Evolutionary conservation across 2,329 filamentous ascomycete species (phyloP).

Genomic region (Chrysosporium keratinophilum): DNA sequence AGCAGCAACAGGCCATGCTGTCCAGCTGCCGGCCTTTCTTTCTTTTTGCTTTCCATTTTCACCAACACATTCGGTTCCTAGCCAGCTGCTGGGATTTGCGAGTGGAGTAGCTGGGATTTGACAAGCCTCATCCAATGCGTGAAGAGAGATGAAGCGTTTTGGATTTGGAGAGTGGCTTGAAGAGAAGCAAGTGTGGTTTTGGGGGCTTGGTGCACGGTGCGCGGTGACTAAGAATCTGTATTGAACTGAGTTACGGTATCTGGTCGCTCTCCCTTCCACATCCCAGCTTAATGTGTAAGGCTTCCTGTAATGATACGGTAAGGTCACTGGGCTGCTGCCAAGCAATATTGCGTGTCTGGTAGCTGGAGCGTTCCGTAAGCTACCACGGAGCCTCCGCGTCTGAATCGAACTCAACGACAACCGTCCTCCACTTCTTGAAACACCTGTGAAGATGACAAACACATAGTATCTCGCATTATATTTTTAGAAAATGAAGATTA

Average conservation of each 20-base stretch:
- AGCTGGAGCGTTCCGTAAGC: too few relatives aligned
- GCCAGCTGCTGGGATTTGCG: not conserved
- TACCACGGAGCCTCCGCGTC: too few relatives aligned
- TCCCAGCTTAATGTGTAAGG: not conserved
- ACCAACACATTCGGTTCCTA: not conserved
- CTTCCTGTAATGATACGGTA: not conserved
- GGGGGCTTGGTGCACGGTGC: not conserved
- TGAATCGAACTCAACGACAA: too few relatives aligned
- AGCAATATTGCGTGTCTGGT: not conserved
- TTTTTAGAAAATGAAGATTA: too few relatives aligned
- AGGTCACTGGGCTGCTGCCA: not conserved
- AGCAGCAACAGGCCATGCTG: not conserved
- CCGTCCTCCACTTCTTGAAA: too few relatives aligned
- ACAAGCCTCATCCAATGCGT: conserved; percentile 1
- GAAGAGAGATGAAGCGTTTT: conserved; percentile 10
- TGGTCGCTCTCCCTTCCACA: not conserved
- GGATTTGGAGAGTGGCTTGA: conserved; percentile 9
- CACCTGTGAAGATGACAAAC: too few relatives aligned
- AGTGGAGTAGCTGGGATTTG: conserved; percentile 2
- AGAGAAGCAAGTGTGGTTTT: not conserved
- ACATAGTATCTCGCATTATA: too few relatives aligned
- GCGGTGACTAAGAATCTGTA: not conserved
- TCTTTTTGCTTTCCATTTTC: not conserved
- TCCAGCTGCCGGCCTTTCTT: not conserved
- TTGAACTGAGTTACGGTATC: not conserved